Evolutionary conservation across 179 eudicot species (phyloP).

Genomic region (Patellifolia procumbens): DNA sequence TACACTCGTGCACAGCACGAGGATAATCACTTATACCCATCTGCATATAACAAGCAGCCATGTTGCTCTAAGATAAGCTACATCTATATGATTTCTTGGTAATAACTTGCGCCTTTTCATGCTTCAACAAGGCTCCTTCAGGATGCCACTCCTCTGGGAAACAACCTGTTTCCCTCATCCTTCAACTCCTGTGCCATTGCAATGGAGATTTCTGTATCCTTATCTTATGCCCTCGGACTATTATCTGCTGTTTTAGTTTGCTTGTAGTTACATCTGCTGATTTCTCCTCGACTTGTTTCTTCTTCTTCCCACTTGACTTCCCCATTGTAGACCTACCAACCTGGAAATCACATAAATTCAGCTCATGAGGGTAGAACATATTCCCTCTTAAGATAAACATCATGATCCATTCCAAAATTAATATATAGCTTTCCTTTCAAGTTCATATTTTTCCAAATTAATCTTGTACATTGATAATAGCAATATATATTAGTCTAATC

Average conservation of each 20-base stretch:
- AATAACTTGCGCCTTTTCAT: constrained; percentile 87
- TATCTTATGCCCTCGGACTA: constrained; percentile 54
- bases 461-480: too few species aligned
- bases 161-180: constrained; percentile 87
- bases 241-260: constrained; percentile 39
- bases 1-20: constrained; percentile 87
- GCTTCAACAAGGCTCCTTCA: constrained; percentile 89
- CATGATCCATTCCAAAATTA: neutral
- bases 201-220: constrained; percentile 68
- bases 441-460: neutral
- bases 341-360: constrained; percentile 22
- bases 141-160: constrained; percentile 82
- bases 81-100: constrained; percentile 77
- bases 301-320: constrained; percentile 62
- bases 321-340: constrained; percentile 56
- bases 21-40: constrained; percentile 85
- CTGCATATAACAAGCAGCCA: constrained; percentile 93
- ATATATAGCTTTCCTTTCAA: neutral
- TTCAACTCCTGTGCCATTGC: constrained; percentile 72
- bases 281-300: constrained; percentile 44
- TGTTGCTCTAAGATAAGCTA: constrained; percentile 80
- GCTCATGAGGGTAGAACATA: constrained; percentile 7
- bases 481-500: too few species aligned
- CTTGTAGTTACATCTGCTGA: constrained; percentile 35
- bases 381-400: constrained; percentile 1